phyloP scores from a whole-genome alignment of 2,329 filamentous ascomycete genomes.

The Fusarium caatingaense region DNA sequence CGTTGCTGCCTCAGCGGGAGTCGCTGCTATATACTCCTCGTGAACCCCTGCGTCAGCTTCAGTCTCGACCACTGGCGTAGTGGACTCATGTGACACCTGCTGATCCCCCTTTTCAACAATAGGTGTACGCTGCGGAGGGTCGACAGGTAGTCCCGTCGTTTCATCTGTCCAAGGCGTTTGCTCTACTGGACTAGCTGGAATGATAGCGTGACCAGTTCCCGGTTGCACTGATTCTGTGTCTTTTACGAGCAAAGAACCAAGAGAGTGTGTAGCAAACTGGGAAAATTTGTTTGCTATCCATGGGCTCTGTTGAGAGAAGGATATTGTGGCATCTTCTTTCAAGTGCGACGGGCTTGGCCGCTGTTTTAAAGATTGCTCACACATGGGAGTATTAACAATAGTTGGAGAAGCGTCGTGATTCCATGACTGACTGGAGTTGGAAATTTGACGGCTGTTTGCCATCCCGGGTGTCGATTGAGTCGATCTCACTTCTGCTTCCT shows the following conservation, averaged over 20 bases:
- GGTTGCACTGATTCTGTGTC: neutral
- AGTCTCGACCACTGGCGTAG: neutral
- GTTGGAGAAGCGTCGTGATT: neutral
- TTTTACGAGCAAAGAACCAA: neutral
- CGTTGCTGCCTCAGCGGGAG: slow-evolving; percentile 47
- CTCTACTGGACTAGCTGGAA: slow-evolving; percentile 6
- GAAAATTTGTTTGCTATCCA: slow-evolving; percentile 39
- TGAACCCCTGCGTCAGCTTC: slow-evolving; percentile 12
- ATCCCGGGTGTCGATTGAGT: neutral
- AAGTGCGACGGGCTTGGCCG: neutral
- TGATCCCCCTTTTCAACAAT: neutral
- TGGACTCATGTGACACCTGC: neutral
- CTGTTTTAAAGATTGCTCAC: neutral
- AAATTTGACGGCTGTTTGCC: neutral
- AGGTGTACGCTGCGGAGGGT: neutral
- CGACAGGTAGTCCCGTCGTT: neutral
- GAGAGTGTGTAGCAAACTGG: slow-evolving; percentile 30
- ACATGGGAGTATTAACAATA: neutral
- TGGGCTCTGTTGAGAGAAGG: slow-evolving; percentile 44
- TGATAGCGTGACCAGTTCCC: neutral
- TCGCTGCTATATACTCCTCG: slow-evolving; percentile 1
- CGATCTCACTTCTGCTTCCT: neutral
- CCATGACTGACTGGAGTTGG: neutral
- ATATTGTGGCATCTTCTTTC: slow-evolving; percentile 14
- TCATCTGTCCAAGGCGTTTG: slow-evolving; percentile 42